A percentile compares a stretch with the other conserved stretches of the same genome.
These are phyloP conservation scores for Penicillium manginii DNA, from an alignment of 495 filamentous ascomycete species.

Conservation along the genomic window DNA sequence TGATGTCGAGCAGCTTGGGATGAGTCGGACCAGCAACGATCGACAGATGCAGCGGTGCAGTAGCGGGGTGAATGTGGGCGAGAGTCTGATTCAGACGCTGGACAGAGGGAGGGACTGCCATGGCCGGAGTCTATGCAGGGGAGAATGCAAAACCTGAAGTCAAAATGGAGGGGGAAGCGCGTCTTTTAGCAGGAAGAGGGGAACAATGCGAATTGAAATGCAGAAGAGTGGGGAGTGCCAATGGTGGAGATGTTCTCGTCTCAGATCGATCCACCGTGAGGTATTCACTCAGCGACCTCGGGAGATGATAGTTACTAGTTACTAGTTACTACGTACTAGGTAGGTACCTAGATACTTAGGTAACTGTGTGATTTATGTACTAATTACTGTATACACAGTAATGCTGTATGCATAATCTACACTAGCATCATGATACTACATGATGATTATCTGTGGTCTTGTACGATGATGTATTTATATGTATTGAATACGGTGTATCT, in stretches of 20 bases:
- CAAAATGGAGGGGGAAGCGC: not conserved
- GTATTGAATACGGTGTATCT: not conserved
- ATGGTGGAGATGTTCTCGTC: no score
- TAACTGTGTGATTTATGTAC: no score
- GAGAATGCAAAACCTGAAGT: not conserved
- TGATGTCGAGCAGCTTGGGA: slow-evolving; percentile 62
- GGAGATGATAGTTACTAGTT: no score
- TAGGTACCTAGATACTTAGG: no score
- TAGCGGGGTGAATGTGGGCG: slow-evolving; percentile 33
- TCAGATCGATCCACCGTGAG: no score
- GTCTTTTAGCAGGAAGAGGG: not conserved
- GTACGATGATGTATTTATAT: no score
- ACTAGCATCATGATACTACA: no score
- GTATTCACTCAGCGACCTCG: no score
- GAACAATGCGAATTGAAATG: not conserved
- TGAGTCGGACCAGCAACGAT: slow-evolving; percentile 63
- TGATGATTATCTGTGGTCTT: no score
- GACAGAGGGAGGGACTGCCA: slow-evolving; percentile 34
- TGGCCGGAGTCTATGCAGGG: slow-evolving; percentile 7
- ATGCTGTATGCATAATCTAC: no score
- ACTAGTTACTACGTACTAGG: no score
- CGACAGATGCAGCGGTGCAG: slow-evolving; percentile 36
- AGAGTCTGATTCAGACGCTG: slow-evolving; percentile 46
- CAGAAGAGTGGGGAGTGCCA: not conserved
- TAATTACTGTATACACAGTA: no score